Percentiles rank a stretch among this genome's conserved stretches.
These are phyloP conservation scores for Candolleomyces eurysporus DNA, from an alignment of 768 basidiomycete genomes.

Conservation along the genomic window DNA sequence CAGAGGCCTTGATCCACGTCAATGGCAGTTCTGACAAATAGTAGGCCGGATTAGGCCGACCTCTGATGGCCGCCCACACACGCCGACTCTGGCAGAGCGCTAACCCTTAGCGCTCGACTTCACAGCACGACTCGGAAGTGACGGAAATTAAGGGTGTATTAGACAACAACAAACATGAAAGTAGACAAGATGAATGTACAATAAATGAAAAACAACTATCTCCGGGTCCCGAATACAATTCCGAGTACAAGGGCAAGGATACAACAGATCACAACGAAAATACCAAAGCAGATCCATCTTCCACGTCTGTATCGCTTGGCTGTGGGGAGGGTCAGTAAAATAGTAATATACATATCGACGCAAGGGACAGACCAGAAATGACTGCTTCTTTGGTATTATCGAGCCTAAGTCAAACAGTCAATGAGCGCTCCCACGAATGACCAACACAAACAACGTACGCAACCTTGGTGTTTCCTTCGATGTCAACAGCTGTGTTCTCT, in stretches of 20 bases:
- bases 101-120: too few relatives aligned
- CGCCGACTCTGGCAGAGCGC: too few relatives aligned
- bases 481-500: slow-evolving; percentile 58
- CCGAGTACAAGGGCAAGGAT: slow-evolving; percentile 62
- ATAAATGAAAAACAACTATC: slow-evolving; percentile 1
- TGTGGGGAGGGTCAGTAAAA: slow-evolving; percentile 10
- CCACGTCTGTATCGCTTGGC: slow-evolving; percentile 66
- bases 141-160: background rate
- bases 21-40: slow-evolving; percentile 4
- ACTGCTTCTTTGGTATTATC: slow-evolving; percentile 68
- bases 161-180: background rate
- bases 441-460: slow-evolving; percentile 48
- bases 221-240: slow-evolving; percentile 34
- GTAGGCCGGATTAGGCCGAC: slow-evolving; percentile 2
- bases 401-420: slow-evolving; percentile 36
- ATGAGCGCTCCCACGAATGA: background rate
- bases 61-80: background rate
- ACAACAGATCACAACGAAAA: slow-evolving; percentile 51
- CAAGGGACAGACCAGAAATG: slow-evolving; percentile 36
- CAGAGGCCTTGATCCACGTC: slow-evolving; percentile 7
- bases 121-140: too few relatives aligned
- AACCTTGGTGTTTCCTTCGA: slow-evolving; percentile 65
- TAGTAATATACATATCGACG: background rate
- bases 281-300: slow-evolving; percentile 83
- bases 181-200: too few relatives aligned